These are phyloP conservation scores for Neurospora sublineolata DNA, from an alignment of 495 filamentous ascomycete genomes.

Conservation along the genomic window DNA sequence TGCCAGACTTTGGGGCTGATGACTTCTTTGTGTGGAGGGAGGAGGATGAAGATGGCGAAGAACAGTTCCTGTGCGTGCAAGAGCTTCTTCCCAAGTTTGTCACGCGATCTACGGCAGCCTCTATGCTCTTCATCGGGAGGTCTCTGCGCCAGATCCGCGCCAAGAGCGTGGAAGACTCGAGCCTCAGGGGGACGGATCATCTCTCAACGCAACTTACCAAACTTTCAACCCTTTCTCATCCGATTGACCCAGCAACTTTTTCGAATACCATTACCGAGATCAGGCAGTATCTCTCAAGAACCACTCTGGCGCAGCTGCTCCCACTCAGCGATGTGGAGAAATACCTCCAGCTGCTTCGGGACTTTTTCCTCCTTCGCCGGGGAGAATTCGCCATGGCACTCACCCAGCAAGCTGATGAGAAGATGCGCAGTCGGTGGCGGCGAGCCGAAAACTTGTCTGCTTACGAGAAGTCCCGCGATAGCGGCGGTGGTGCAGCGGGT, in stretches of 20 bases:
- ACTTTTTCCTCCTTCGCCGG: slow-evolving; percentile 76
- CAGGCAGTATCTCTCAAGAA: slow-evolving; percentile 68
- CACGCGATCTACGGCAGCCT: slow-evolving; percentile 57
- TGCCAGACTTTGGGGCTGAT: slow-evolving; percentile 56
- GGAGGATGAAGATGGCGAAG: slow-evolving; percentile 17
- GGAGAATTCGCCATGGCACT: slow-evolving; percentile 87
- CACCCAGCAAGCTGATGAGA: slow-evolving; percentile 70
- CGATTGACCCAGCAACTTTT: slow-evolving; percentile 58
- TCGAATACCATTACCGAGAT: slow-evolving; percentile 63
- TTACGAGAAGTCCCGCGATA: slow-evolving; percentile 35
- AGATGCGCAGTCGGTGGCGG: slow-evolving; percentile 48
- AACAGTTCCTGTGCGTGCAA: slow-evolving; percentile 27
- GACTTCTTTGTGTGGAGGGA: slow-evolving; percentile 69
- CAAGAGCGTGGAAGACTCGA: slow-evolving; percentile 35
- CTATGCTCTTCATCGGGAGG: slow-evolving; percentile 83
- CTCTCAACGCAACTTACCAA: slow-evolving; percentile 61
- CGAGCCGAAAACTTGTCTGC: slow-evolving; percentile 37
- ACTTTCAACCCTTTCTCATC: slow-evolving; percentile 59
- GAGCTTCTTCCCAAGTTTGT: slow-evolving; percentile 68
- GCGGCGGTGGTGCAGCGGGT: slow-evolving; percentile 3
- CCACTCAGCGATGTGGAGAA: slow-evolving; percentile 66
- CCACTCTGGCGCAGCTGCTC: slow-evolving; percentile 65
- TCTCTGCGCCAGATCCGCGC: slow-evolving; percentile 70
- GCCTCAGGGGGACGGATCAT: slow-evolving; percentile 47
- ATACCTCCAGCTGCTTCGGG: slow-evolving; percentile 61